Conservation (phyloP, 768 basidiomycete genomes). For the Melanogaster broomeanus region DNA sequence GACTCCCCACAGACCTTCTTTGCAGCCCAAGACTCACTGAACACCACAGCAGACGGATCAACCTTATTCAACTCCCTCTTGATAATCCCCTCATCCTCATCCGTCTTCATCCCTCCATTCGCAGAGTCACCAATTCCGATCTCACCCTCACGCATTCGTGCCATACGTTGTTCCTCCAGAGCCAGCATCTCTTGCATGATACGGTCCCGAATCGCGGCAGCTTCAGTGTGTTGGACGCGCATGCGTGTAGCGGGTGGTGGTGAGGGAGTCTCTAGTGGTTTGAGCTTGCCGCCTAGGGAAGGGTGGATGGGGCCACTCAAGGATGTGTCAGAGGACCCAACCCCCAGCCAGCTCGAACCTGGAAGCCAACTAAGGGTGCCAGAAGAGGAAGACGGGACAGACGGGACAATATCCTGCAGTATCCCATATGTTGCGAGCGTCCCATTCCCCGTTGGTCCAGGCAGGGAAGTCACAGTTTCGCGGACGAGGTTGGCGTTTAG, state of each 20-base stretch:
- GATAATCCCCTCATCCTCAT: conserved; percentile 93
- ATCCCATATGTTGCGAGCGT: background rate
- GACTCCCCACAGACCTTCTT: conserved; percentile 68
- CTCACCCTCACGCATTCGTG: conserved; percentile 81
- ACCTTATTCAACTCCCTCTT: conserved; percentile 90
- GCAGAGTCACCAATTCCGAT: conserved; percentile 55
- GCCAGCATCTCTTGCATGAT: conserved; percentile 99
- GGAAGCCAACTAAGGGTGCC: conserved; percentile 52
- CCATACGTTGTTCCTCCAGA: conserved; percentile 95
- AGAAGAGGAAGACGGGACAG: conserved; percentile 16
- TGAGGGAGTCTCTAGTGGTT: conserved; percentile 25
- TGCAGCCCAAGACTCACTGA: conserved; percentile 91
- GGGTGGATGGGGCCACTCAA: conserved; percentile 33
- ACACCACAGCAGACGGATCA: conserved; percentile 94
- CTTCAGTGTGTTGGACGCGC: conserved; percentile 80
- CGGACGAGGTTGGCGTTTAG: conserved; percentile 79
- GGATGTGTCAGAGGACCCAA: conserved; percentile 15
- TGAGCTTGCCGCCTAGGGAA: conserved; percentile 27
- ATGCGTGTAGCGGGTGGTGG: conserved; percentile 49
- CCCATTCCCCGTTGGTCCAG: conserved; percentile 12
- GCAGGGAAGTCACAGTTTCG: conserved; percentile 42
- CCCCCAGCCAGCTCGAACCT: conserved; percentile 53
- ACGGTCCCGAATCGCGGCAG: conserved; percentile 85
- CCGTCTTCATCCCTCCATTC: conserved; percentile 54
- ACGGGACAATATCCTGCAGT: conserved; percentile 12